Percentiles rank a stretch among this genome's conserved stretches.
Evolutionary conservation across 805 yeast species (phyloP).

Genomic region (Starmerella floris): DNA sequence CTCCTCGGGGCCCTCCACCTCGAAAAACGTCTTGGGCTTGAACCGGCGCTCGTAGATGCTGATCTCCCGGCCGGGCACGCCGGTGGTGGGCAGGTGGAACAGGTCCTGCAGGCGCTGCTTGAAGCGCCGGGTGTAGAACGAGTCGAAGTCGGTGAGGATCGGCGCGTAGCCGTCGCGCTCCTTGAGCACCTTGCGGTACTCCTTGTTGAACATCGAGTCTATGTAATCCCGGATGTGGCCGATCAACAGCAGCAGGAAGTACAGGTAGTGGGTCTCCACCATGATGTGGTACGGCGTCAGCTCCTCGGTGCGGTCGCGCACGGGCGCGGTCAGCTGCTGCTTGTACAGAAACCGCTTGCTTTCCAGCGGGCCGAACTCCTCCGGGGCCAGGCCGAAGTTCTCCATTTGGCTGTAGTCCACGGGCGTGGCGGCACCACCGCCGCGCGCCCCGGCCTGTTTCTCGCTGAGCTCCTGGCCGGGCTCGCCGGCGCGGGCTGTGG

Average conservation of each 20-base stretch:
- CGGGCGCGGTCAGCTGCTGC: slow-evolving; percentile 35
- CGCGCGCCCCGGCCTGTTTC: neutral
- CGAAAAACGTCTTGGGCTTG: slow-evolving; percentile 42
- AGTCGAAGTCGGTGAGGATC: slow-evolving; percentile 85
- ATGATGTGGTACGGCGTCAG: slow-evolving; percentile 77
- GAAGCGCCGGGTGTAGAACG: slow-evolving; percentile 83
- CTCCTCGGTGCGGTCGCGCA: slow-evolving; percentile 48
- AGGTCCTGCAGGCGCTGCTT: slow-evolving; percentile 86
- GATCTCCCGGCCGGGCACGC: slow-evolving; percentile 90
- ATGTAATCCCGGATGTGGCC: slow-evolving; percentile 88
- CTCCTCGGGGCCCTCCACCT: slow-evolving; percentile 34
- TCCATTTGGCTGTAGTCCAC: neutral
- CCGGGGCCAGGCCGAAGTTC: slow-evolving; percentile 18
- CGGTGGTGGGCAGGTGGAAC: slow-evolving; percentile 90
- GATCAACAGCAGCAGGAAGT: slow-evolving; percentile 66
- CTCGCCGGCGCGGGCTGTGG: neutral
- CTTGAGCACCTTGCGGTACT: slow-evolving; percentile 48
- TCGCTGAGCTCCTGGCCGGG: neutral
- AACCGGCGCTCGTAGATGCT: slow-evolving; percentile 67
- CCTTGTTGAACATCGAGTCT: slow-evolving; percentile 60
- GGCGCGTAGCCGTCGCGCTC: slow-evolving; percentile 90
- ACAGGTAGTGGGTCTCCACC: slow-evolving; percentile 72
- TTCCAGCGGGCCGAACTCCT: slow-evolving; percentile 62
- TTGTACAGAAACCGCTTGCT: slow-evolving; percentile 51
- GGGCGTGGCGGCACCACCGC: neutral